A percentile compares a stretch with the other conserved stretches of the same genome.
phyloP scores from a whole-genome alignment of 352 stramenopile genomes.

The Pythium coloratum region DNA sequence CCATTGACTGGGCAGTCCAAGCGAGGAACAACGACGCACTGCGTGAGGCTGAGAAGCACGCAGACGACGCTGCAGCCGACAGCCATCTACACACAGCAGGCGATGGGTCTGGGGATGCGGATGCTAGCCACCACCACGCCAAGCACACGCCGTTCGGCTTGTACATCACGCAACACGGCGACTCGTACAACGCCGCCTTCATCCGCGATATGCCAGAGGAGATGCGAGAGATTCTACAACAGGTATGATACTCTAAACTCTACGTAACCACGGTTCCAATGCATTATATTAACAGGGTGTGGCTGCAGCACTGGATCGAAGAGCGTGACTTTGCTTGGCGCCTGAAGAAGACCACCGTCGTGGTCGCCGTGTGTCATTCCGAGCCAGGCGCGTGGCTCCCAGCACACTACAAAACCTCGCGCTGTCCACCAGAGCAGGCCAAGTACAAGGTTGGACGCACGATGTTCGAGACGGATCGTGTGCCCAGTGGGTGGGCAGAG shows the following conservation, averaged over 20 bases:
- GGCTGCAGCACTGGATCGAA: slow-evolving; percentile 69
- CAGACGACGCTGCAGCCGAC: neutral
- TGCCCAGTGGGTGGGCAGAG: slow-evolving; percentile 86
- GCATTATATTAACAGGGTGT: neutral
- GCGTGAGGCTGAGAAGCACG: slow-evolving; percentile 30
- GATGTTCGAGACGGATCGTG: slow-evolving; percentile 95
- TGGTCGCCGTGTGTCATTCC: slow-evolving; percentile 89
- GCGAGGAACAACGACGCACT: slow-evolving; percentile 22
- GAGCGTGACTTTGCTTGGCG: slow-evolving; percentile 69
- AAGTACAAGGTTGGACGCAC: slow-evolving; percentile 84
- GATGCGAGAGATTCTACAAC: slow-evolving; percentile 45
- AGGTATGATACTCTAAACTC: slow-evolving; percentile 24
- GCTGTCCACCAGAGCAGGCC: slow-evolving; percentile 52
- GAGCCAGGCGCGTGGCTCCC: slow-evolving; percentile 92
- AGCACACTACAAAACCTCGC: slow-evolving; percentile 63
- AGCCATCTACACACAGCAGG: slow-evolving; percentile 7
- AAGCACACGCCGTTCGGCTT: slow-evolving; percentile 46
- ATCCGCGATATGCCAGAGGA: slow-evolving; percentile 55
- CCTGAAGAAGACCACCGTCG: slow-evolving; percentile 37
- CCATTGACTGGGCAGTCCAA: slow-evolving; percentile 45
- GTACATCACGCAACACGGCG: slow-evolving; percentile 63
- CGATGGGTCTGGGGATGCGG: neutral
- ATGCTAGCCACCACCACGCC: neutral
- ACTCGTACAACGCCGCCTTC: slow-evolving; percentile 67
- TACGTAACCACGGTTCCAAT: neutral